Percentiles rank a stretch among this genome's conserved stretches.
Conservation (phyloP, 2,329 filamentous ascomycete species). For the Diaporthe sp. region DNA sequence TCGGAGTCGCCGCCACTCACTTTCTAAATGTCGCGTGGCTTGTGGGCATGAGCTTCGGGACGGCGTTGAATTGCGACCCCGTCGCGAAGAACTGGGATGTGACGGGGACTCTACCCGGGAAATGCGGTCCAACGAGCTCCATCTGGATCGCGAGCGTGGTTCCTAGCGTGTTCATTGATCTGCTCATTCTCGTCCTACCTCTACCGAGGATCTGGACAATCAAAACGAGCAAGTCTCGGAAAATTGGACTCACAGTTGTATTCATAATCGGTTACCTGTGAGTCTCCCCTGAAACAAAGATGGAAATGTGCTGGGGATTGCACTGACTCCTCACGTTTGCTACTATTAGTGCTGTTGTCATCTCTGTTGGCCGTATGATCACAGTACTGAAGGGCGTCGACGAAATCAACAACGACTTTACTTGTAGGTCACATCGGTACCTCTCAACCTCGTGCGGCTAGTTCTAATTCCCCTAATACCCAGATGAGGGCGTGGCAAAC, state of each 20-base stretch:
- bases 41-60: slow-evolving; percentile 40
- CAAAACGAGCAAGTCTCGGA: slow-evolving; percentile 37
- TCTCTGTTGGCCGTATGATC: no score
- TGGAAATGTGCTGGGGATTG: no score
- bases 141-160: slow-evolving; percentile 40
- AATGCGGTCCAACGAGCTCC: not conserved
- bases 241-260: slow-evolving; percentile 37
- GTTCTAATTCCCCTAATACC: no score
- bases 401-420: no score
- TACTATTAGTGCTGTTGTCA: no score
- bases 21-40: slow-evolving; percentile 38
- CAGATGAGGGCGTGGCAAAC: no score
- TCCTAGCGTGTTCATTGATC: slow-evolving; percentile 43
- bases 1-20: not conserved
- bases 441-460: no score
- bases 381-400: no score
- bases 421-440: no score
- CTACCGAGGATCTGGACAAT: slow-evolving; percentile 43
- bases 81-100: not conserved
- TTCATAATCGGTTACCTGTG: slow-evolving; percentile 44
- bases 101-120: not conserved
- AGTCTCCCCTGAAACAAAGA: not conserved
- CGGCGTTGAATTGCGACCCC: slow-evolving; percentile 42
- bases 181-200: slow-evolving; percentile 43
- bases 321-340: no score